Base-by-base conservation (phyloP, 208 protist genomes). In the Trypanosoma mega region DNA sequence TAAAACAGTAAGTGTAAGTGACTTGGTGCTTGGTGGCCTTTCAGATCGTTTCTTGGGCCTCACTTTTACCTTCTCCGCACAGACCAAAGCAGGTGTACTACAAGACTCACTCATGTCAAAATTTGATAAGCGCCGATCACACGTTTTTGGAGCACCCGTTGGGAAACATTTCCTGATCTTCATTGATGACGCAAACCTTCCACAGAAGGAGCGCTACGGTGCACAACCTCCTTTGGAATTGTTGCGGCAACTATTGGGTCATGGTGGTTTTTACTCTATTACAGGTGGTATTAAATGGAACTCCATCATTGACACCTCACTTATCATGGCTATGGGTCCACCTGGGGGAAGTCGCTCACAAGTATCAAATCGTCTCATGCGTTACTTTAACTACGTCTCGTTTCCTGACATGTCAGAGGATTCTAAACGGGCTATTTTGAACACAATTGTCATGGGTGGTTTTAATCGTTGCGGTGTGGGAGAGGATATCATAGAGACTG, bases 311-410 rank as follows among this genome's bases (percentile, higher is more conserved):
- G 97, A 99, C 77, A 84, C 93, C 6, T 91, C 82, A 1, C 81
- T 99, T 29, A 85, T 93, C 6, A 81, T 96, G 21, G 97, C 97
- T n/a, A 99, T 99, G 97, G 98, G 96, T 11, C 98, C 96, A 24
- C 98, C 95, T 20, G 98, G 98, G 39, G 98, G 98, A 21, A 97
- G 97, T 30, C 82, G 97, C 43, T 90, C 94, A 29, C 76, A 76
- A 20, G 70, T 99, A 16, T 98, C 97, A n/a, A 94, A 94, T 62
- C 85, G 98, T 43, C 95, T 99, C 63, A 92, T 98, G 82, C 82
- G 98, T 26, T 97, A 99, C 73, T 99, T 99, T 77, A 99, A 99
- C 78, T 85, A 98, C 59, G 65, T 99, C 23, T 69, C 87, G 11
- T 98, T 99, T 68, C 85, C 92, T 7, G 97, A 99, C 57, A 89